Evolutionary conservation across 1,284 basidiomycete genomes (phyloP).

Genomic region (Coriolopsis trogii): DNA sequence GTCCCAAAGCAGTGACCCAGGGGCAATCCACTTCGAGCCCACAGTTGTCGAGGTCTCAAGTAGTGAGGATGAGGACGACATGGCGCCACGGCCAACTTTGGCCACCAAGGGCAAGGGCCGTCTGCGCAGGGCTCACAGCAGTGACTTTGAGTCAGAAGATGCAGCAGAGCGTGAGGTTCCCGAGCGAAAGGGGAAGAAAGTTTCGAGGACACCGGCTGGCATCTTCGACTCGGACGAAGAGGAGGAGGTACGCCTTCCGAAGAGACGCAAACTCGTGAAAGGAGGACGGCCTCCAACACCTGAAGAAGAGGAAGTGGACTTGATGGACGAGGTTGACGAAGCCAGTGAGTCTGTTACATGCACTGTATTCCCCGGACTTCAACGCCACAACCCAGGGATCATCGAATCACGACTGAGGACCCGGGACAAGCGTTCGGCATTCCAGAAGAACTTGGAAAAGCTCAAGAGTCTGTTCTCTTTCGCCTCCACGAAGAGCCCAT

Average conservation of each 20-base stretch:
- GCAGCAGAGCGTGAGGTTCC: slow-evolving; percentile 24
- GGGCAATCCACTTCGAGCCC: slow-evolving; percentile 52
- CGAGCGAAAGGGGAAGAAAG: slow-evolving; percentile 30
- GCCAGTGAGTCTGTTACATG: slow-evolving; percentile 42
- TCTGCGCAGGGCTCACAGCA: slow-evolving; percentile 26
- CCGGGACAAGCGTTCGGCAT: slow-evolving; percentile 59
- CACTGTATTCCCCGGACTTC: background rate
- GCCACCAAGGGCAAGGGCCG: slow-evolving; percentile 33
- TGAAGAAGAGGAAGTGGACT: slow-evolving; percentile 44
- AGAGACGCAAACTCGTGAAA: slow-evolving; percentile 49
- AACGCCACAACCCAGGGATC: slow-evolving; percentile 54
- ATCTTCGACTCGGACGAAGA: slow-evolving; percentile 28
- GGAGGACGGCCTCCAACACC: slow-evolving; percentile 49
- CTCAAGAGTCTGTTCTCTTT: slow-evolving; percentile 54
- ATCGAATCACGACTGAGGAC: slow-evolving; percentile 63
- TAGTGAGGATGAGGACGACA: slow-evolving; percentile 38
- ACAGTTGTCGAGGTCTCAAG: slow-evolving; percentile 25
- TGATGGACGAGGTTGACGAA: slow-evolving; percentile 62
- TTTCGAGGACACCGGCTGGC: slow-evolving; percentile 12
- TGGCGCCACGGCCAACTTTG: slow-evolving; percentile 35
- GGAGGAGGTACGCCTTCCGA: slow-evolving; percentile 33
- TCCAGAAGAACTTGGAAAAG: slow-evolving; percentile 65
- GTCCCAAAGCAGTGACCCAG: slow-evolving; percentile 47
- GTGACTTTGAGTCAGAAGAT: slow-evolving; percentile 9
- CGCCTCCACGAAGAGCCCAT: background rate